Conservation (phyloP, 208 protist species). For the Leishmania braziliensis region DNA sequence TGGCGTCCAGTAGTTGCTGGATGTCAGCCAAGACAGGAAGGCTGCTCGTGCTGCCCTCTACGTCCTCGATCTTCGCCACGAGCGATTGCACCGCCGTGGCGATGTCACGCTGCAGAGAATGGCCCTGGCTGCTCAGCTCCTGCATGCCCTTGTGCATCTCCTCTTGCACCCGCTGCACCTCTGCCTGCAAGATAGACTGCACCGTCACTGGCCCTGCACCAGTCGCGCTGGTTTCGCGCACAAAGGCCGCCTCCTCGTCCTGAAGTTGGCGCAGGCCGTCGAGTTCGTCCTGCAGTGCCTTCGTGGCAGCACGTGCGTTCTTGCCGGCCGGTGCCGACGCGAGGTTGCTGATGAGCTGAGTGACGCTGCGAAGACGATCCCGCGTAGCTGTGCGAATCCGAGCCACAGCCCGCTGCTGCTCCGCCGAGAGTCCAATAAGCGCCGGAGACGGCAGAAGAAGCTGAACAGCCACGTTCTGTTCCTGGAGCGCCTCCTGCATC, state of each 20-base stretch:
- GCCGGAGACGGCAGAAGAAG: slow-evolving; percentile 17
- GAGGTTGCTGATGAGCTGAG: slow-evolving; percentile 7
- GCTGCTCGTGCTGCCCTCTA: slow-evolving; percentile 6
- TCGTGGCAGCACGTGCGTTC: background rate
- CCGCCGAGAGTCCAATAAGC: slow-evolving; percentile 15
- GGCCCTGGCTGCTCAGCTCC: background rate
- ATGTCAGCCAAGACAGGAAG: slow-evolving; percentile 27
- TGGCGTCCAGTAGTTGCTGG: slow-evolving; percentile 30
- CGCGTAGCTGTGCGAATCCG: slow-evolving; percentile 21
- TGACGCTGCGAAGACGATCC: slow-evolving; percentile 19
- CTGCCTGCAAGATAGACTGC: slow-evolving; percentile 21
- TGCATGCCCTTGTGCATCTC: slow-evolving; percentile 10
- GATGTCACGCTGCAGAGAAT: slow-evolving; percentile 8
- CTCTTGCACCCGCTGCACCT: slow-evolving; percentile 20
- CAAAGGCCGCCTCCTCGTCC: slow-evolving; percentile 22
- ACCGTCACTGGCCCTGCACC: slow-evolving; percentile 7
- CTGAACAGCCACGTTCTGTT: slow-evolving; percentile 28
- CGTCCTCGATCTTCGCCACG: slow-evolving; percentile 14
- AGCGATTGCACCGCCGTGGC: slow-evolving; percentile 8
- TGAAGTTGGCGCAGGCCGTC: slow-evolving; percentile 14
- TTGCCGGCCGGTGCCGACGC: background rate
- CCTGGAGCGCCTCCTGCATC: slow-evolving; percentile 25
- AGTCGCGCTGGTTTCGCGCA: slow-evolving; percentile 7
- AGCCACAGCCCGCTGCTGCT: slow-evolving; percentile 19
- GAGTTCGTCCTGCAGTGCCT: slow-evolving; percentile 17